A percentile compares a stretch with the other conserved stretches of the same genome.
Conservation (phyloP, 257 asterid species). For the Capsicum chinense region DNA sequence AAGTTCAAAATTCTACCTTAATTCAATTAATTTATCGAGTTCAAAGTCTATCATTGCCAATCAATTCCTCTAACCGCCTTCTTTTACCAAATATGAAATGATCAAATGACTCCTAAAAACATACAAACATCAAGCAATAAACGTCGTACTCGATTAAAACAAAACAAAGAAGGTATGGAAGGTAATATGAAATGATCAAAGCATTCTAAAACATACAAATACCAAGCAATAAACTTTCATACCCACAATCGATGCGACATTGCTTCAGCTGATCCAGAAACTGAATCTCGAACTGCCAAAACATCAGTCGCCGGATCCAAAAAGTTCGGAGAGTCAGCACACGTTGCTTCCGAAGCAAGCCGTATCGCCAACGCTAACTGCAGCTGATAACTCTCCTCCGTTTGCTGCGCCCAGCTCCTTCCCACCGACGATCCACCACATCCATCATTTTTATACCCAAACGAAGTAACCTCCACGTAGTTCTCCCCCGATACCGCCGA, state of each 20-base stretch:
- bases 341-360: constrained; percentile 80
- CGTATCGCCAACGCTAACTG: constrained; percentile 94
- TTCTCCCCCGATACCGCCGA: constrained; percentile 90
- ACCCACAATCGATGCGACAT: constrained; percentile 97
- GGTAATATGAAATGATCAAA: not conserved
- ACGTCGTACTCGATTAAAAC: not conserved
- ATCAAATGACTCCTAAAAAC: not conserved
- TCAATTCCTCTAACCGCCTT: not conserved
- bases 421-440: constrained; percentile 61
- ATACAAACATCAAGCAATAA: not conserved
- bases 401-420: constrained; percentile 99
- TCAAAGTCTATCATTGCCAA: not conserved
- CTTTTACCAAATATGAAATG: not conserved
- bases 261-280: constrained; percentile 57
- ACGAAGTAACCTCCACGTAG: constrained; percentile 45
- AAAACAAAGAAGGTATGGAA: no score
- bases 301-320: constrained; percentile 73
- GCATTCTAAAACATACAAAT: not conserved
- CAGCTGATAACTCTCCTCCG: constrained; percentile 95
- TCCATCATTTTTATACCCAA: constrained; percentile 40
- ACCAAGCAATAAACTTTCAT: constrained; percentile 26
- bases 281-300: constrained; percentile 46
- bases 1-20: not conserved
- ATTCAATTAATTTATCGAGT: not conserved
- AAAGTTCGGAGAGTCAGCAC: constrained; percentile 84